Evolutionary conservation across 2,329 filamentous ascomycete genomes (phyloP).

Genomic region (Elsinoe fawcettii): DNA sequence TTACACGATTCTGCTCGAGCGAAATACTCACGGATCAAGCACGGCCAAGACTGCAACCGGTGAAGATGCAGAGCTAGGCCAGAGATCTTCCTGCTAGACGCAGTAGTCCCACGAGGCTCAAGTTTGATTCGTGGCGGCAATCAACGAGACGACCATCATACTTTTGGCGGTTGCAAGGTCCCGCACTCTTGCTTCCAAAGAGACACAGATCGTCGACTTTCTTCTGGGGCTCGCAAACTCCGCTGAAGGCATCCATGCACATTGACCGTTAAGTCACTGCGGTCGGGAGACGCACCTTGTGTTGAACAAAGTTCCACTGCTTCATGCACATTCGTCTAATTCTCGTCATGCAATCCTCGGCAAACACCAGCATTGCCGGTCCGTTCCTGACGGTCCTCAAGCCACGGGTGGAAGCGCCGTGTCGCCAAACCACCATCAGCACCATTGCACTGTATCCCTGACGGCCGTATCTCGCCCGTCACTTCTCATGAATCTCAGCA

Average conservation of each 20-base stretch:
- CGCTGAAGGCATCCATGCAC: neutral
- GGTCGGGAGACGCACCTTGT: neutral
- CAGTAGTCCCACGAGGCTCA: neutral
- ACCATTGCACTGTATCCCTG: neutral
- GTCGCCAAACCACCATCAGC: neutral
- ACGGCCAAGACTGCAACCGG: conserved; percentile 11
- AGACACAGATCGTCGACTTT: neutral
- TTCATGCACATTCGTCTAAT: conserved; percentile 3
- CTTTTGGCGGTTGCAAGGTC: conserved; percentile 1
- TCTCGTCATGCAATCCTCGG: neutral
- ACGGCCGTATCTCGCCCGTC: conserved; percentile 13
- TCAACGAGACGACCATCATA: conserved; percentile 7
- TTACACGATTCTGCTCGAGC: neutral
- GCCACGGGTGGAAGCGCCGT: conserved; percentile 6
- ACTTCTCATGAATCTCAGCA: neutral
- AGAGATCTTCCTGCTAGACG: neutral
- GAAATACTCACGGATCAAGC: neutral
- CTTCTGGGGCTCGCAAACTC: neutral
- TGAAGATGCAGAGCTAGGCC: conserved; percentile 6
- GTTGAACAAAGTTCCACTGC: neutral
- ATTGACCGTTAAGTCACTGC: neutral
- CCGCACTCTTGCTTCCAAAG: neutral
- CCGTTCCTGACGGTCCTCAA: conserved; percentile 8
- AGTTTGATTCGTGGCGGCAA: conserved; percentile 9
- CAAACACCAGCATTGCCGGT: neutral